These are phyloP conservation scores for Asterella californica DNA, from an alignment of 225 moss, liverwort and hornwort species.

Conservation along the genomic window DNA sequence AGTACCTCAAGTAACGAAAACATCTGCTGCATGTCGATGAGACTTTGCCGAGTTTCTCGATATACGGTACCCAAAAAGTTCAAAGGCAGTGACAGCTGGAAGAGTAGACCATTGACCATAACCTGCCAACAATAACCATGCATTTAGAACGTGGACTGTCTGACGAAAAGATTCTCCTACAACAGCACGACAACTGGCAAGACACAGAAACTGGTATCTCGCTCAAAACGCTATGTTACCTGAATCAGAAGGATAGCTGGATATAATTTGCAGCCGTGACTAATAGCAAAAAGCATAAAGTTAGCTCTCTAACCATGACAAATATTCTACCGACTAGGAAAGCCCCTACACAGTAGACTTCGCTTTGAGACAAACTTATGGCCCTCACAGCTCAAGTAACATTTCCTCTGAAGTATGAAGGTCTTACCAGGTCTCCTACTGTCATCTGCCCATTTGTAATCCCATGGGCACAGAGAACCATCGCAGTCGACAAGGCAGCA, in stretches of 20 bases:
- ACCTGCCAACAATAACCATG: slow-evolving; percentile 52
- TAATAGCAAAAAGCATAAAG: neutral
- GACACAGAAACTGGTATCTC: neutral
- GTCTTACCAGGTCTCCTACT: slow-evolving; percentile 85
- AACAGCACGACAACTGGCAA: neutral
- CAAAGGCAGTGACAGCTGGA: slow-evolving; percentile 91
- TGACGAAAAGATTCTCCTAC: neutral
- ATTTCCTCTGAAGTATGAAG: neutral
- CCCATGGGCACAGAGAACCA: slow-evolving; percentile 96
- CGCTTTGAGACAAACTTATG: neutral
- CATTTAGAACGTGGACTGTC: neutral
- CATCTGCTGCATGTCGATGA: slow-evolving; percentile 99
- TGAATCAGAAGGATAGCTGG: neutral
- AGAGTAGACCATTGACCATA: slow-evolving; percentile 98
- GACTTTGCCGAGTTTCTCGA: slow-evolving; percentile 93
- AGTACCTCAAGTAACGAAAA: slow-evolving; percentile 97
- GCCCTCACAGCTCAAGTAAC: neutral
- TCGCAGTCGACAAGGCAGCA: slow-evolving; percentile 83
- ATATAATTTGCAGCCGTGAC: neutral
- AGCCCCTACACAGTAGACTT: neutral
- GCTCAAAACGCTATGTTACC: neutral
- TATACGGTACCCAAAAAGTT: slow-evolving; percentile 99
- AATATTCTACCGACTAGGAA: neutral
- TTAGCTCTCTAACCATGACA: neutral
- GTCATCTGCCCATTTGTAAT: slow-evolving; percentile 94